phyloP scores from a whole-genome alignment of 257 asterid species.

The Osmanthus fragrans region DNA sequence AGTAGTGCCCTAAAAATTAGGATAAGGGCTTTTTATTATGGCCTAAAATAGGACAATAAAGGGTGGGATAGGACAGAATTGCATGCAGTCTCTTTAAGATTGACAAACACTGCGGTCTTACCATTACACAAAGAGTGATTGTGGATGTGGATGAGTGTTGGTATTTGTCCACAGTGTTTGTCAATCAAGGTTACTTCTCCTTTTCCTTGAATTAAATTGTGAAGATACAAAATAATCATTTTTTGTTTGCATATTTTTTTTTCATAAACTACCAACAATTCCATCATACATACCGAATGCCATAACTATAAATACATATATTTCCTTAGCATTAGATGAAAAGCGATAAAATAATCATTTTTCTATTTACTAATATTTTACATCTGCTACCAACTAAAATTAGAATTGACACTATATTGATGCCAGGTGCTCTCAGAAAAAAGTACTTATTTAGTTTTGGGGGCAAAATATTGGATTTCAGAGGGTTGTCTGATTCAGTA shows the following conservation, averaged over 20 bases:
- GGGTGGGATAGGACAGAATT: neutral
- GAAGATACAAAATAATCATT: neutral
- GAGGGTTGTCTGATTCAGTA: conserved; percentile 85
- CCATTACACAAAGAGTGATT: neutral
- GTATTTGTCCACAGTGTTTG: too few relatives aligned
- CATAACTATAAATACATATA: too few relatives aligned
- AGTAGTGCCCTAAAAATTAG: neutral
- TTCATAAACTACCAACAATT: too few relatives aligned
- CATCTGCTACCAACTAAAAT: neutral
- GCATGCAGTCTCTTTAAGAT: neutral
- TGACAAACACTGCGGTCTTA: neutral
- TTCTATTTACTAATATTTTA: neutral
- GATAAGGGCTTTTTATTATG: conserved; percentile 15
- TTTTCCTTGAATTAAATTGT: neutral
- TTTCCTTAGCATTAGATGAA: too few relatives aligned
- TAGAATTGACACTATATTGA: neutral
- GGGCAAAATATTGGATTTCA: too few relatives aligned
- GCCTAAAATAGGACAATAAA: neutral
- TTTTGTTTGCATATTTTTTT: too few relatives aligned
- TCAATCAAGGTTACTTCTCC: too few relatives aligned
- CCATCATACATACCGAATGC: too few relatives aligned
- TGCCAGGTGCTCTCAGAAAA: neutral
- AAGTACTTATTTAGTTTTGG: neutral
- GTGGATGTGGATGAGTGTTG: neutral
- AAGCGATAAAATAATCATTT: too few relatives aligned